Evolutionary conservation across 768 basidiomycete species (phyloP).

Genomic region (Mycena leptocephala): DNA sequence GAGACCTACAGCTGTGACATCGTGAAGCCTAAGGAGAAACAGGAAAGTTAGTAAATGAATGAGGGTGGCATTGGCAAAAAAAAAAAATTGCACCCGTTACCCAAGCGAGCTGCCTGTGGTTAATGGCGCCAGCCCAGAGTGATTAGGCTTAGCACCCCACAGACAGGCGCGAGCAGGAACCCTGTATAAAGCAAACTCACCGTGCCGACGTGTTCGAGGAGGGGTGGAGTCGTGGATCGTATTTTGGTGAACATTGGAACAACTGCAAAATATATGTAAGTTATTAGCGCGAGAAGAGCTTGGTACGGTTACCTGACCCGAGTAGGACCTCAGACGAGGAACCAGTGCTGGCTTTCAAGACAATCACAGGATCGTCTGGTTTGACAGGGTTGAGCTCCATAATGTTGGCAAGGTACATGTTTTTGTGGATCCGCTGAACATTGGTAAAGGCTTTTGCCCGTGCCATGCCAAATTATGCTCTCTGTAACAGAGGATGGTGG

Average conservation of each 20-base stretch:
- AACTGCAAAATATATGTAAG: neutral
- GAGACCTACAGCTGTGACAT: no score
- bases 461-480: neutral
- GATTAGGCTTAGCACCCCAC: no score
- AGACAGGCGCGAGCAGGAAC: no score
- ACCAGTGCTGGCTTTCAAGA: neutral
- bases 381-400: slow-evolving; percentile 5
- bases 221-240: slow-evolving; percentile 6
- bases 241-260: slow-evolving; percentile 2
- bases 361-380: neutral
- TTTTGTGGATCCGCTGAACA: slow-evolving; percentile 25
- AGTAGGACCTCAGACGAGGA: neutral
- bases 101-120: no score
- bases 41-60: no score
- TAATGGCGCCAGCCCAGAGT: no score
- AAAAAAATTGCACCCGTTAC: no score
- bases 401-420: slow-evolving; percentile 29
- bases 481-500: no score
- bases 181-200: no score
- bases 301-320: neutral
- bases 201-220: no score
- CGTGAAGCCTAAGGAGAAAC: no score
- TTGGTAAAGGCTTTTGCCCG: neutral
- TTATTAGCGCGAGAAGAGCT: neutral
- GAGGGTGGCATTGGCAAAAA: no score